A percentile compares a stretch with the other conserved stretches of the same genome.
phyloP scores from a whole-genome alignment of 75 land plant genomes.

The Pseudotsuga menziesii region DNA sequence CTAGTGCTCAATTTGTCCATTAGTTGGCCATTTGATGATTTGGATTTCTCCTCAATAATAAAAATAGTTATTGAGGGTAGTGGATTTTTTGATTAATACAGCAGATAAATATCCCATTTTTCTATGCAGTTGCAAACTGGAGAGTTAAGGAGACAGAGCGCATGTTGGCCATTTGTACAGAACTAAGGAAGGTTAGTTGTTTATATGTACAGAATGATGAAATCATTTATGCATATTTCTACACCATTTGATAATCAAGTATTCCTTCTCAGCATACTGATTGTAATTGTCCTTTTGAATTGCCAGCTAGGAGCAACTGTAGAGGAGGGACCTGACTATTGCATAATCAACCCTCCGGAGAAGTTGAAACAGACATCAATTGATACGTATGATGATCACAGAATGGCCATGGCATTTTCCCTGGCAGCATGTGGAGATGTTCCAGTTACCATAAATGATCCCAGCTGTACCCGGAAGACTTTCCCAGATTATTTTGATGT shows the following conservation, averaged over 20 bases:
- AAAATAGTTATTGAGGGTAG: neutral
- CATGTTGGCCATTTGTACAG: constrained; percentile 94
- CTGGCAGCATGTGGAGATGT: constrained; percentile 90
- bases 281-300: neutral
- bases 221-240: neutral
- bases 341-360: constrained; percentile 95
- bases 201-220: neutral
- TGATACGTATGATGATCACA: constrained; percentile 97
- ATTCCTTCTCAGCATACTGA: neutral
- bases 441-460: constrained; percentile 85
- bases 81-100: neutral
- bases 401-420: constrained; percentile 99
- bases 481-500: constrained; percentile 97
- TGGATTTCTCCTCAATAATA: neutral
- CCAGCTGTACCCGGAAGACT: constrained; percentile 91
- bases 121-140: constrained; percentile 87
- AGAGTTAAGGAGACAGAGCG: constrained; percentile 98
- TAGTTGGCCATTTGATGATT: neutral
- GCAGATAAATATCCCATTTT: neutral
- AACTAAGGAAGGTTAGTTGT: constrained; percentile 74
- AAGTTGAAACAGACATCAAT: constrained; percentile 63
- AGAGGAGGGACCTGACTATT: constrained; percentile 96
- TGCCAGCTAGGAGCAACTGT: constrained; percentile 89
- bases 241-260: neutral
- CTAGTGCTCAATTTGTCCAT: neutral